Base-by-base conservation (phyloP, 371 early-diverging fungal species). In the Apophysomyces sp. region DNA sequence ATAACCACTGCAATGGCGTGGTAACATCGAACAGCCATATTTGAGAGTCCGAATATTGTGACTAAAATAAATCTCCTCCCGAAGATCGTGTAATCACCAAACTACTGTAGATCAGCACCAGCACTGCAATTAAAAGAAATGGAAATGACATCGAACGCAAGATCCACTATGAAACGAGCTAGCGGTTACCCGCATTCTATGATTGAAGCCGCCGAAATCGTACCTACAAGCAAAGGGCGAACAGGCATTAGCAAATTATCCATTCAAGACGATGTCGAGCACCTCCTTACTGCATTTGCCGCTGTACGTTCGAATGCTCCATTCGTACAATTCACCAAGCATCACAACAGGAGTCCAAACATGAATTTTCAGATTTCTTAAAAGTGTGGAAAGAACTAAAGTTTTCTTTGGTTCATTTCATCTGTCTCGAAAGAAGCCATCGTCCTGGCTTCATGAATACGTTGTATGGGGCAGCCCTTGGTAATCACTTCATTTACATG, bases 371-470 rank as follows among this genome's bases (percentile, higher is more conserved):
- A 13, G 49, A 16, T 3, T 59, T 59, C 51, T 29, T 15, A 18
- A 27, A 27, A 32, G 52, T 59, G 11, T 59, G 60, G 60, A 32
- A 21, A n/a, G 32, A 59, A 12, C 60, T 59, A 13, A 27, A 49
- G 13, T 59, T 59, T 52, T 30, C 30, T 15, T 36, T 51, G 28
- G 41, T 59, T 18, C 60, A 59, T 36, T 59, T 49, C 27, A 51
- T 27, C 18, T 59, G 60, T 27, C 32, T 59, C 12, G 28, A 49
- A 28, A 41, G 29, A 21, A 44, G 41, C 15, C 29, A 29, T 21
- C 60, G 60, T 7, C n/a, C 49, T 9, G 16, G 13, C 24, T 59
- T 59, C 26, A 59, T 59, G 60, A 30, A 44, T 34, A n/a, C 49
- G 11, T 18, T 59, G 8, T 59, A 51, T 32, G 34, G 24, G n/a